These are phyloP conservation scores for Kuraishia hungarica DNA, from an alignment of 805 yeast species.

Conservation along the genomic window DNA sequence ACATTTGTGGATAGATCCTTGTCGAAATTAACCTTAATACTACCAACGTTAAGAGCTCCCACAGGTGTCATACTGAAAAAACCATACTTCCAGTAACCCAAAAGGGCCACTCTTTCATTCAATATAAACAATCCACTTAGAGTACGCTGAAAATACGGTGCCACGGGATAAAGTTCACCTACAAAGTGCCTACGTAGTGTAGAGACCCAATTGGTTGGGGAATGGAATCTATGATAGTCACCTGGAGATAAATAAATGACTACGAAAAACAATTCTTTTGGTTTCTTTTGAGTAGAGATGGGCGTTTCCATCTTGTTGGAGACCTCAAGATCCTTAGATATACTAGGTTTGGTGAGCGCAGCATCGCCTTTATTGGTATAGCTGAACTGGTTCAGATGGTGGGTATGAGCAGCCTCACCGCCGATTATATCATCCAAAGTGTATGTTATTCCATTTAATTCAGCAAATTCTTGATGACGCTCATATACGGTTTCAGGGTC, in stretches of 20 bases:
- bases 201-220: conserved; percentile 95
- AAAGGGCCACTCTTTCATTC: conserved; percentile 89
- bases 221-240: conserved; percentile 94
- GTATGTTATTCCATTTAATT: conserved; percentile 63
- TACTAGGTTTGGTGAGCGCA: conserved; percentile 25
- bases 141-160: conserved; percentile 90
- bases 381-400: conserved; percentile 36
- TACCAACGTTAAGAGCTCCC: conserved; percentile 98
- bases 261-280: conserved; percentile 68
- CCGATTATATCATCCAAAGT: conserved; percentile 64
- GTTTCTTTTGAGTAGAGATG: conserved; percentile 20
- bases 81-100: conserved; percentile 96
- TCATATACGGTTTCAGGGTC: conserved; percentile 30
- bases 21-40: conserved; percentile 87
- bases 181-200: conserved; percentile 89
- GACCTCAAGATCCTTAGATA: conserved; percentile 18
- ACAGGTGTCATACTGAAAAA: conserved; percentile 98
- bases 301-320: conserved; percentile 14
- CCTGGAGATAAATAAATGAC: conserved; percentile 97
- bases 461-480: conserved; percentile 69
- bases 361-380: conserved; percentile 67
- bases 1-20: conserved; percentile 82
- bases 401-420: conserved; percentile 31
- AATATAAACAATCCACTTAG: conserved; percentile 80
- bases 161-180: conserved; percentile 92